Evolutionary conservation across 2,329 filamentous ascomycete species (phyloP).

Genomic region (Davidsoniella virescens): DNA sequence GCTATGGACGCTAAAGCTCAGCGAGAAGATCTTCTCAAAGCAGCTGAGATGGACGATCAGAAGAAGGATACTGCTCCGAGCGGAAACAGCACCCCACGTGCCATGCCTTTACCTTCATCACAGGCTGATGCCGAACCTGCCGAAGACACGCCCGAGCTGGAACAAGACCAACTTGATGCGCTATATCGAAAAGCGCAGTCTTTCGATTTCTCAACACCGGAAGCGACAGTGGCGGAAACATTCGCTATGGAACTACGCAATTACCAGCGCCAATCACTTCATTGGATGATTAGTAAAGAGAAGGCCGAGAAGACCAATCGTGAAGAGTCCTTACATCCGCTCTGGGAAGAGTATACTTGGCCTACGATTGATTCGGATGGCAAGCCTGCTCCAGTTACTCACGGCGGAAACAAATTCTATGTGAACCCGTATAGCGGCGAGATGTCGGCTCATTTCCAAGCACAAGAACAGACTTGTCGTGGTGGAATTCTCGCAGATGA

Average conservation of each 20-base stretch:
- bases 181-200: slow-evolving; percentile 93
- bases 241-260: slow-evolving; percentile 74
- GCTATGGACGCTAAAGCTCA: slow-evolving; percentile 43
- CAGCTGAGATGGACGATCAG: slow-evolving; percentile 73
- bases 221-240: slow-evolving; percentile 64
- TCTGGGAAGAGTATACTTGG: slow-evolving; percentile 95
- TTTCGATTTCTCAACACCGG: slow-evolving; percentile 85
- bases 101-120: not conserved
- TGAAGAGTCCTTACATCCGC: slow-evolving; percentile 77
- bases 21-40: slow-evolving; percentile 67
- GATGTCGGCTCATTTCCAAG: slow-evolving; percentile 76
- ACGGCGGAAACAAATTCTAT: slow-evolving; percentile 56
- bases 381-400: slow-evolving; percentile 48
- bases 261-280: slow-evolving; percentile 86
- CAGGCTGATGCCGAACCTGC: slow-evolving; percentile 35
- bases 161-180: slow-evolving; percentile 87
- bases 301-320: slow-evolving; percentile 56
- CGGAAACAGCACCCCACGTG: not conserved
- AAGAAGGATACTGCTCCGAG: slow-evolving; percentile 23
- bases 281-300: slow-evolving; percentile 96
- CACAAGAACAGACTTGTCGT: slow-evolving; percentile 85
- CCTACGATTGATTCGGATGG: slow-evolving; percentile 78
- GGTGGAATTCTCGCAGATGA: slow-evolving; percentile 90
- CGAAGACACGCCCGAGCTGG: slow-evolving; percentile 79
- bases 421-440: slow-evolving; percentile 96